phyloP scores from a whole-genome alignment of 306 rosid species.

The Betula pendula region DNA sequence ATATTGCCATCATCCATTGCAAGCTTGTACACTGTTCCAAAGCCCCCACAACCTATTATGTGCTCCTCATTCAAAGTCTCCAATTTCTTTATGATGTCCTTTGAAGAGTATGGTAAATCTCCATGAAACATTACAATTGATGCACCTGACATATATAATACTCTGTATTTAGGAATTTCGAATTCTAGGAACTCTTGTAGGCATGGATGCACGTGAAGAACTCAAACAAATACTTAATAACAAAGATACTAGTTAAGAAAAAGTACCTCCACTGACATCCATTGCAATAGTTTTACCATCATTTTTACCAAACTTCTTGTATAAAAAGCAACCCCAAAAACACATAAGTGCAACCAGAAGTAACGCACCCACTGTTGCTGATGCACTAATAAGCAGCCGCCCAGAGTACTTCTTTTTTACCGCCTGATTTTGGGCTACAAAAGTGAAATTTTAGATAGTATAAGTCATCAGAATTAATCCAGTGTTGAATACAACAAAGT shows the following conservation, averaged over 20 bases:
- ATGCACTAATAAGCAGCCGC: constrained; percentile 91
- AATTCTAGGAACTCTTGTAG: constrained; percentile 26
- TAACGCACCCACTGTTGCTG: constrained; percentile 95
- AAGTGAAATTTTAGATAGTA: constrained; percentile 23
- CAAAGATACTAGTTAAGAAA: constrained; percentile 31
- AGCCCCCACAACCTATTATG: constrained; percentile 92
- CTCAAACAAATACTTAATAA: constrained; percentile 21
- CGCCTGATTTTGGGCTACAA: constrained; percentile 57
- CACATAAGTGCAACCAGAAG: constrained; percentile 99
- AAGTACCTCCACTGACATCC: constrained; percentile 86
- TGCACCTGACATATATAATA: constrained; percentile 63
- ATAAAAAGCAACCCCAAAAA: constrained; percentile 99
- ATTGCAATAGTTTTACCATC: constrained; percentile 65
- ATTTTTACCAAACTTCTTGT: constrained; percentile 84
- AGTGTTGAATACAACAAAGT: constrained; percentile 17
- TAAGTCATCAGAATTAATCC: constrained; percentile 19
- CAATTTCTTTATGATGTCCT: constrained; percentile 91
- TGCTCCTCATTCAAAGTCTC: constrained; percentile 91
- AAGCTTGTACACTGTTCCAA: constrained; percentile 93
- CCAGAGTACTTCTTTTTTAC: constrained; percentile 89
- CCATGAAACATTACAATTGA: constrained; percentile 98
- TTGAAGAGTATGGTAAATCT: constrained; percentile 95
- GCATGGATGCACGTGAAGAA: constrained; percentile 22
- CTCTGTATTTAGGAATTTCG: constrained; percentile 24
- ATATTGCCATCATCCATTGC: constrained; percentile 96